Conservation (phyloP, 768 basidiomycete species). For the Lyophyllum atratum region DNA sequence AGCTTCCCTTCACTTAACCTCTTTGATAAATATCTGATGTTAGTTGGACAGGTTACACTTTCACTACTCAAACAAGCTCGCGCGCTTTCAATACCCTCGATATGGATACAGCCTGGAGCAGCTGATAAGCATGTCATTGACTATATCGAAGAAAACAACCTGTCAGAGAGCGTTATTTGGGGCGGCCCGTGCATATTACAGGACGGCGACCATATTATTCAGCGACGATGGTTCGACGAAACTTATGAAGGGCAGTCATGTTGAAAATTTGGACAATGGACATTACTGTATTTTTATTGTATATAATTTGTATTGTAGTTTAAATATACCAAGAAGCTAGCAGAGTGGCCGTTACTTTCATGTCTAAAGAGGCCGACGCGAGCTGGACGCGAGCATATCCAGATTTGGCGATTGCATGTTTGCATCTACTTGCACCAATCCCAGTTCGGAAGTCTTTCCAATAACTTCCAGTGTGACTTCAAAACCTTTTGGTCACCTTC, state of each 20-base stretch:
- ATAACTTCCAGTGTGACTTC: too few relatives aligned
- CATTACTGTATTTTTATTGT: conserved; percentile 5
- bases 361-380: too few relatives aligned
- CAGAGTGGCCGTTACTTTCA: too few relatives aligned
- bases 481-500: too few relatives aligned
- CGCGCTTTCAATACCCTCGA: conserved; percentile 14
- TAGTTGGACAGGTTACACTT: conserved; percentile 18
- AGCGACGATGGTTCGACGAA: conserved; percentile 20
- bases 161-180: conserved; percentile 17
- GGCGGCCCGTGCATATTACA: conserved; percentile 22
- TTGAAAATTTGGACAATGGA: neutral
- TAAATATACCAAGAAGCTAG: neutral
- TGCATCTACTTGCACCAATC: neutral
- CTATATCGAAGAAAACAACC: conserved; percentile 16
- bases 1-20: conserved; percentile 4
- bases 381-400: neutral
- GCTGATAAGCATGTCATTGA: conserved; percentile 13
- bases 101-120: conserved; percentile 21
- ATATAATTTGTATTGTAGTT: conserved; percentile 1
- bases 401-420: neutral
- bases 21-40: conserved; percentile 11
- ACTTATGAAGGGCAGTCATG: conserved; percentile 8
- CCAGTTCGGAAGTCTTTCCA: too few relatives aligned
- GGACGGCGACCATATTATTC: conserved; percentile 18
- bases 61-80: conserved; percentile 22